phyloP scores from a whole-genome alignment of 306 rosid species.

The Lupinus albus region DNA sequence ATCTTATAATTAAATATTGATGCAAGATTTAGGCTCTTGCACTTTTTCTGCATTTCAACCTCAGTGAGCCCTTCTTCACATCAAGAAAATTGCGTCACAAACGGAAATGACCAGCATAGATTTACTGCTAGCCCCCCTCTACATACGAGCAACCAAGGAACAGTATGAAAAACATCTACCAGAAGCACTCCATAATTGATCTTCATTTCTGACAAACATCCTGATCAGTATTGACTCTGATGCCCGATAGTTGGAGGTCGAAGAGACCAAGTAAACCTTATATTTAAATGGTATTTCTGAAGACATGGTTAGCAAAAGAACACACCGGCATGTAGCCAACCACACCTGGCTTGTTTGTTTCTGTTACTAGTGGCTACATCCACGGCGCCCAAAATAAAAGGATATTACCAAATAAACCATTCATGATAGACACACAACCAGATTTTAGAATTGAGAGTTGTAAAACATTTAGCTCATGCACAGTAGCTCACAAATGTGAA shows the following conservation, averaged over 20 bases:
- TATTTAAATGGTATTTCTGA: too few relatives aligned
- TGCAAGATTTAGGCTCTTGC: not conserved
- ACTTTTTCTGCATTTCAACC: slow-evolving; percentile 18
- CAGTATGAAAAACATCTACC: not conserved
- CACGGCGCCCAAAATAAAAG: not conserved
- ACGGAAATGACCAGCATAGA: not conserved
- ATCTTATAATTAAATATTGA: slow-evolving; percentile 2
- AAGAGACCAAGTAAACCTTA: not conserved
- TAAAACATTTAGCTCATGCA: not conserved
- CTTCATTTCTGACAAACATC: not conserved
- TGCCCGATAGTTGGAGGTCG: too few relatives aligned
- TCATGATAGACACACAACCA: not conserved
- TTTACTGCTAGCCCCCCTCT: not conserved
- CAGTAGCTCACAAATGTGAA: not conserved
- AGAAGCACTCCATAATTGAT: not conserved
- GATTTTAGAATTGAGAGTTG: not conserved
- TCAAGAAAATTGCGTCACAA: not conserved
- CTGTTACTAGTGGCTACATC: slow-evolving; percentile 1
- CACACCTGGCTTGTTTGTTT: not conserved
- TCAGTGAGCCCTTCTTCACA: not conserved
- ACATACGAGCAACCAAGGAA: not conserved
- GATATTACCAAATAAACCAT: slow-evolving; percentile 18
- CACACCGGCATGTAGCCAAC: not conserved
- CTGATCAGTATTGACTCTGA: not conserved
- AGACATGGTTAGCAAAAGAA: not conserved